These are phyloP conservation scores for Dendryphion nanum DNA, from an alignment of 2,329 filamentous ascomycete species.

Conservation along the genomic window DNA sequence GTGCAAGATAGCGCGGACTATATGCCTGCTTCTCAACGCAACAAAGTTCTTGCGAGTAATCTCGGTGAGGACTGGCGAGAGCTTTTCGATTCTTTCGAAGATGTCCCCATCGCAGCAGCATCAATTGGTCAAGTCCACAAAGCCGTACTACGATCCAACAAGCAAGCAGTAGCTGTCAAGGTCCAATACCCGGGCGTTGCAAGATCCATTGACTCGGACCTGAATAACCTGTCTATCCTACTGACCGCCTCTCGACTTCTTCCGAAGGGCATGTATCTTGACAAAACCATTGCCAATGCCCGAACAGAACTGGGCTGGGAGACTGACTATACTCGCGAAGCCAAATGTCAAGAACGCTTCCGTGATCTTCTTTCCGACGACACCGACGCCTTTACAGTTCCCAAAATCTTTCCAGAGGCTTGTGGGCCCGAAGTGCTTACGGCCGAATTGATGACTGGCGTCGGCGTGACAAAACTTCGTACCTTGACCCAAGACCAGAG, in stretches of 20 bases:
- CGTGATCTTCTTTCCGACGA: constrained; percentile 73
- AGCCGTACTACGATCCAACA: constrained; percentile 73
- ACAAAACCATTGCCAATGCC: constrained; percentile 97
- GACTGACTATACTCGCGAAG: constrained; percentile 91
- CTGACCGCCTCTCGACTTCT: constrained; percentile 87
- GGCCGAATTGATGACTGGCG: constrained; percentile 86
- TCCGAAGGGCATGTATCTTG: constrained; percentile 87
- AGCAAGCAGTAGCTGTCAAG: constrained; percentile 83
- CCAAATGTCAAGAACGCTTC: constrained; percentile 75
- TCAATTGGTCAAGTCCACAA: constrained; percentile 97
- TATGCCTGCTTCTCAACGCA: constrained; percentile 91
- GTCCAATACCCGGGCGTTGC: constrained; percentile 97
- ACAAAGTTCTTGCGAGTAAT: constrained; percentile 76
- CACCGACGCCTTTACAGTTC: constrained; percentile 72
- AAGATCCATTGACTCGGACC: constrained; percentile 91
- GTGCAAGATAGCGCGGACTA: constrained; percentile 97
- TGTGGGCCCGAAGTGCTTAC: constrained; percentile 86
- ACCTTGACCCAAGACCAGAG: constrained; percentile 77
- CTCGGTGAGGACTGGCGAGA: constrained; percentile 82
- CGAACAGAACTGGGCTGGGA: constrained; percentile 92
- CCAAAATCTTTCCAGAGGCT: constrained; percentile 73
- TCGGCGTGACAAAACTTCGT: constrained; percentile 77
- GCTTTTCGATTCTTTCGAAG: constrained; percentile 80
- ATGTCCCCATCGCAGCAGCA: constrained; percentile 88
- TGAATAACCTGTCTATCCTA: constrained; percentile 88